Evolutionary conservation across 2,329 filamentous ascomycete genomes (phyloP).

Genomic region (Pseudogymnoascus sp.): DNA sequence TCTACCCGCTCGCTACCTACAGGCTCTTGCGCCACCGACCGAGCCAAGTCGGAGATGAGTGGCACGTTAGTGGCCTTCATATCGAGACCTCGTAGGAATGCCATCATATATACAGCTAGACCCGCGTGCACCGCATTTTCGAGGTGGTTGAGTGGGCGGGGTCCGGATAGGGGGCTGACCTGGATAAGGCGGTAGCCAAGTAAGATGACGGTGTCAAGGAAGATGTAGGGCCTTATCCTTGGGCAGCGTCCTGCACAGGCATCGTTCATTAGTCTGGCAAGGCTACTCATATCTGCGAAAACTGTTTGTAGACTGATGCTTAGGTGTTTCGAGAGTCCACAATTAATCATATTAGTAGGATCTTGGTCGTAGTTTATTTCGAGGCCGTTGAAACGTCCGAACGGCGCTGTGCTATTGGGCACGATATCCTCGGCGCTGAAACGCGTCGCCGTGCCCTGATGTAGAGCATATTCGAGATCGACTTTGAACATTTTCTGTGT

Average conservation of each 20-base stretch:
- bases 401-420: not conserved
- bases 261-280: conserved; percentile 19
- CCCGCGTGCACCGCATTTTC: conserved; percentile 22
- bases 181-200: conserved; percentile 23
- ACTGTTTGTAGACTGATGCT: conserved; percentile 10
- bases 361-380: not conserved
- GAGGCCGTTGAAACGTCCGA: not conserved
- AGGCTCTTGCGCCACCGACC: not conserved
- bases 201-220: conserved; percentile 22
- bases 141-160: not conserved
- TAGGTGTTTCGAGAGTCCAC: not conserved
- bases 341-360: not conserved
- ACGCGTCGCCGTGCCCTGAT: conserved; percentile 17
- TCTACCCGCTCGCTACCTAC: conserved; percentile 3
- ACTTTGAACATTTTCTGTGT: conserved; percentile 21
- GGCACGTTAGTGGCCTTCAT: conserved; percentile 8
- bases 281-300: conserved; percentile 14
- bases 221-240: conserved; percentile 17
- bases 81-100: conserved; percentile 16
- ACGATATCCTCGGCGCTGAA: conserved; percentile 12
- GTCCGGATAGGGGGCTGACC: conserved; percentile 13
- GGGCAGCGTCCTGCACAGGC: conserved; percentile 1
- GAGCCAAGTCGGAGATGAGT: conserved; percentile 12
- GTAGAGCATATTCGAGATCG: conserved; percentile 23
- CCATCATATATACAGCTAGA: conserved; percentile 22